Base-by-base conservation (phyloP, 441 rosid genomes). In the Arabidopsis lyrata region DNA sequence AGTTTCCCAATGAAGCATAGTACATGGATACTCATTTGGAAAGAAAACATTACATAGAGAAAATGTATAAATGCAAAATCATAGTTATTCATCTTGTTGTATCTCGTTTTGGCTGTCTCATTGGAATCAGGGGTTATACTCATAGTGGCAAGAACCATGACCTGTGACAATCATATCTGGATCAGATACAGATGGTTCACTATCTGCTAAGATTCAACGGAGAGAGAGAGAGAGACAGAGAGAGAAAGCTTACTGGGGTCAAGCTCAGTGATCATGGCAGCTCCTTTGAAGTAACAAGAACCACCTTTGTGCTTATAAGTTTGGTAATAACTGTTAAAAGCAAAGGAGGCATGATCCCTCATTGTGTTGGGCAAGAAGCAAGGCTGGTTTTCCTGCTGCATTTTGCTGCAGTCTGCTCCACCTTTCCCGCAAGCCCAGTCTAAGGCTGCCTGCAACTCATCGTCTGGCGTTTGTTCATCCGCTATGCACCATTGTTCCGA, bases 401-500 rank as follows among this genome's bases (percentile, higher is more conserved):
- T 83, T 81, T 75, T 56, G 8, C 86, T 84, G 68, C 91, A 87
- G 66, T 89, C 80, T 20, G 88, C 89, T 55, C 87, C 89, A 2
- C 90, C 90, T 55, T 70, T 63, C 29, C 70, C 80, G 35, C 93
- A 86, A 42, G 90, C 90, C 93, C 91, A 87, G 34, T 86, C 81
- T 74, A 87, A 5, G 15, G 89, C 93, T 50, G 47, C 75, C 72
- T 87, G 88, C 83, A 91, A 73, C 63, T 82, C 93, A 2, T 70
- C 86, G 5, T 85, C 93, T 14, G 89, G 95, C 0, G 91, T 87
- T 78, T 89, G 91, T 76, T 74, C 86, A 72, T 91, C 97, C 0
- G 90, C 97, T 69, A 89, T 60, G 44, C 92, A 88, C 93, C 92
- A 90, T 72, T 88, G 89, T 83, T 86, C 90, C 0, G 78, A 75